Evolutionary conservation across 805 yeast species (phyloP).

Genomic region (Nakazawaea sp.): DNA sequence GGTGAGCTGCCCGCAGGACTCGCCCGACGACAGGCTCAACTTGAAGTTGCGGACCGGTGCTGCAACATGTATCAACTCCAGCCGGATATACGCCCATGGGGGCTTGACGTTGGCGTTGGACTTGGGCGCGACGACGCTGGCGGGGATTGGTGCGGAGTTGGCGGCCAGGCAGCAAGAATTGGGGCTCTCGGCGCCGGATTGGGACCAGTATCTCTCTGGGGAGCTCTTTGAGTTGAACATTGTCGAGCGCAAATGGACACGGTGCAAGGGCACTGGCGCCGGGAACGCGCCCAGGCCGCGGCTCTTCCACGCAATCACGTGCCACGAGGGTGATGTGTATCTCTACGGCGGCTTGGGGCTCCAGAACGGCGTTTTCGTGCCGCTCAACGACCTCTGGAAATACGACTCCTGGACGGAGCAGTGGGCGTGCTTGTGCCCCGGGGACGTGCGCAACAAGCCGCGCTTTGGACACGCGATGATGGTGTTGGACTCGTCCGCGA

Average conservation of each 20-base stretch:
- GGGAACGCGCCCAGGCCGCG: slow-evolving; percentile 35
- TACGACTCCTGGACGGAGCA: slow-evolving; percentile 42
- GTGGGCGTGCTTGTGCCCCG: slow-evolving; percentile 49
- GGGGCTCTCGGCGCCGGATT: slow-evolving; percentile 13
- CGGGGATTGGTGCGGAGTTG: slow-evolving; percentile 28
- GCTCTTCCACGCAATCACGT: slow-evolving; percentile 52
- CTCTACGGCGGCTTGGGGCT: slow-evolving; percentile 60
- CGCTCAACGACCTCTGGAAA: slow-evolving; percentile 66
- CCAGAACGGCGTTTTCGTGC: slow-evolving; percentile 30
- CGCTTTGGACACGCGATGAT: slow-evolving; percentile 52
- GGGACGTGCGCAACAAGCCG: slow-evolving; percentile 22
- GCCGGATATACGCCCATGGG: slow-evolving; percentile 60
- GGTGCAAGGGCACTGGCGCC: slow-evolving; percentile 21
- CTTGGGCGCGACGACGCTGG: slow-evolving; percentile 31
- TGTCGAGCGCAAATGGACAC: slow-evolving; percentile 51
- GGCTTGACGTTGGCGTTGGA: slow-evolving; percentile 58
- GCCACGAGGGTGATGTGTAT: slow-evolving; percentile 42
- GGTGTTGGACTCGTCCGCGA: slow-evolving; percentile 28
- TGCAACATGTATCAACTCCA: slow-evolving; percentile 48
- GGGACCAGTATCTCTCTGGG: slow-evolving; percentile 43
- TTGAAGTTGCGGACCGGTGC: slow-evolving; percentile 66
- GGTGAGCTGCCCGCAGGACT: slow-evolving; percentile 46
- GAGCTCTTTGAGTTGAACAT: slow-evolving; percentile 58
- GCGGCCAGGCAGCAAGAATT: slow-evolving; percentile 15
- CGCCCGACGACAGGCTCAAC: slow-evolving; percentile 38